These are phyloP conservation scores for Diaporthe longicolla DNA, from an alignment of 2,329 filamentous ascomycete species.

Conservation along the genomic window DNA sequence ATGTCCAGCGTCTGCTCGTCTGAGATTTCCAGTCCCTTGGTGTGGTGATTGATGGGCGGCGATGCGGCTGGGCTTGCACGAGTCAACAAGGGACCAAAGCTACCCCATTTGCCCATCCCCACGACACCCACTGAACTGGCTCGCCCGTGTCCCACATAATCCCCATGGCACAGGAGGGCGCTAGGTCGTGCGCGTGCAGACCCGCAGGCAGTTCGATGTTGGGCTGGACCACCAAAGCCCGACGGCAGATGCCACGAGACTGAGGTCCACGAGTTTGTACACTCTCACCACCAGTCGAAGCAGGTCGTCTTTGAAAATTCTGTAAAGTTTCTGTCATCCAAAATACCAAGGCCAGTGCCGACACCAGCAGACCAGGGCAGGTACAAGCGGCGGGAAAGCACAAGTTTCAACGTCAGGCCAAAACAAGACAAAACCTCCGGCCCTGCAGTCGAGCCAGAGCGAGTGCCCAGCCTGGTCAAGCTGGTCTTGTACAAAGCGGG, in stretches of 20 bases:
- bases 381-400: not conserved
- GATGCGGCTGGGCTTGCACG: conserved; percentile 1
- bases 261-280: not conserved
- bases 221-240: conserved; percentile 8
- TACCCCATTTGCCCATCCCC: conserved; percentile 26
- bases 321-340: conserved; percentile 28
- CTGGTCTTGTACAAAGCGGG: conserved; percentile 38
- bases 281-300: not conserved
- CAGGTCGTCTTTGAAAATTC: conserved; percentile 3
- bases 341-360: not conserved
- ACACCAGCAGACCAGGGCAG: not conserved
- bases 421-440: conserved; percentile 26
- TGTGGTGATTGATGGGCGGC: conserved; percentile 8
- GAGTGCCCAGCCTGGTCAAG: not conserved
- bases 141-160: conserved; percentile 32
- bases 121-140: conserved; percentile 19
- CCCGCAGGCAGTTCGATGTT: not conserved
- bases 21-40: conserved; percentile 15
- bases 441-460: conserved; percentile 5
- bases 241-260: conserved; percentile 21
- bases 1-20: conserved; percentile 1
- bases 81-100: conserved; percentile 19
- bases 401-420: conserved; percentile 4
- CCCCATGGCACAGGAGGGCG: conserved; percentile 36
- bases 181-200: conserved; percentile 26